These are phyloP conservation scores for Fusarium anthophilum DNA, from an alignment of 2,329 filamentous ascomycete genomes.

Conservation along the genomic window DNA sequence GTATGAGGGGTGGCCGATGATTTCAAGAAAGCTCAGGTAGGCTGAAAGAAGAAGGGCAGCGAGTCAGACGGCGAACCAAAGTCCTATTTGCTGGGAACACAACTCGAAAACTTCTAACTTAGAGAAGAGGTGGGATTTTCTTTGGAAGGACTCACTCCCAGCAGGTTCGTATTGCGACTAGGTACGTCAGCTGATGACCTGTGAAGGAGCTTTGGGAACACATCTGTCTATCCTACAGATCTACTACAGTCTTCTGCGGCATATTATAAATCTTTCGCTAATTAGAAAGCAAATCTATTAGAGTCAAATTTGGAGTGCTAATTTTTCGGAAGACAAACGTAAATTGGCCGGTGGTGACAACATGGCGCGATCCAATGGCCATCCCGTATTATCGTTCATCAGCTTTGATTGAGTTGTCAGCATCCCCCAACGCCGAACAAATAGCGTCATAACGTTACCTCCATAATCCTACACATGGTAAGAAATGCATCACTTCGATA, in stretches of 20 bases:
- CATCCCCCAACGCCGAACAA: background rate
- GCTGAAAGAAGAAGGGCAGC: background rate
- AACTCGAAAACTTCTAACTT: background rate
- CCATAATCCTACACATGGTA: background rate
- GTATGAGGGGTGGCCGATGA: background rate
- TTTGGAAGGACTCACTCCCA: background rate
- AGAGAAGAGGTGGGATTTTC: no score
- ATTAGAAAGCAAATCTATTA: background rate
- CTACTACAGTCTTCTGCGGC: background rate
- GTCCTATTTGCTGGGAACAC: background rate
- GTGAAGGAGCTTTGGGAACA: background rate
- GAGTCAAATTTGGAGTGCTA: background rate
- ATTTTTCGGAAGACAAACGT: background rate
- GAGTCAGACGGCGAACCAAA: background rate
- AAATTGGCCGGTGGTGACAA: background rate
- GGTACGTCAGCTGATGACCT: background rate
- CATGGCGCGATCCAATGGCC: background rate
- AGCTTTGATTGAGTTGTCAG: background rate
- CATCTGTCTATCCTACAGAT: background rate
- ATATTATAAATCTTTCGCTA: background rate
- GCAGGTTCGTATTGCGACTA: background rate
- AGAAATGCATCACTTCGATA: background rate
- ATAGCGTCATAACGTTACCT: background rate
- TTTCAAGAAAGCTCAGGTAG: background rate
- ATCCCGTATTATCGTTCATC: background rate